phyloP scores from a whole-genome alignment of 192 early-diverging fungal species.

The Chytriomyces hyalinus region DNA sequence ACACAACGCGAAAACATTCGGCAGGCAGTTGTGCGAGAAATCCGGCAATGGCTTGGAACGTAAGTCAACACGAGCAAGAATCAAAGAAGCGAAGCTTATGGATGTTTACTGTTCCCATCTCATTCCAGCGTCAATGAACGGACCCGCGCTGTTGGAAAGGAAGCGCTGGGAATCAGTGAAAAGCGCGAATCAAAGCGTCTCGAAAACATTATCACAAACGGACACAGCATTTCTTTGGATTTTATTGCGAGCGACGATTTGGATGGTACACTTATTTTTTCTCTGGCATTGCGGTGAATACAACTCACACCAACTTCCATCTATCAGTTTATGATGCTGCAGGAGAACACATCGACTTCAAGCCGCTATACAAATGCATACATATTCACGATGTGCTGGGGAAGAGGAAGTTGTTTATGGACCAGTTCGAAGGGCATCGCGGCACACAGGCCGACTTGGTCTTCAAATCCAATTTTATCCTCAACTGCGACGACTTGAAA shows the following conservation, averaged over 20 bases:
- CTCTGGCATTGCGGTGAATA: not conserved
- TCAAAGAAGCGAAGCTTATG: not conserved
- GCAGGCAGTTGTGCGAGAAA: conserved; percentile 80
- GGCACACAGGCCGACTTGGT: conserved; percentile 86
- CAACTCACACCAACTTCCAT: not conserved
- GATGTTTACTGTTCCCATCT: conserved; percentile 3
- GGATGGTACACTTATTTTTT: conserved; percentile 20
- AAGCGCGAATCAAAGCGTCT: conserved; percentile 16
- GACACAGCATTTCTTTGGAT: conserved; percentile 34
- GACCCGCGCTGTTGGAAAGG: conserved; percentile 81
- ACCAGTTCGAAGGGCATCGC: conserved; percentile 89
- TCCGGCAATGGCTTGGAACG: conserved; percentile 92
- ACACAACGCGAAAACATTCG: conserved; percentile 87
- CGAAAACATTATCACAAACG: conserved; percentile 18
- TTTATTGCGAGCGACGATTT: conserved; percentile 28
- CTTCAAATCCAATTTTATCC: conserved; percentile 72
- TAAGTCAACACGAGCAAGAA: conserved; percentile 32
- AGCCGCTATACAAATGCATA: conserved; percentile 93
- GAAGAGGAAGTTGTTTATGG: conserved; percentile 81
- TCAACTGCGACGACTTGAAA: conserved; percentile 69
- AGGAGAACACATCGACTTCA: conserved; percentile 85
- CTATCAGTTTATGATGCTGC: conserved; percentile 56
- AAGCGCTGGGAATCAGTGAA: conserved; percentile 63
- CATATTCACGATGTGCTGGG: conserved; percentile 96
- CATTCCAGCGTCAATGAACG: conserved; percentile 51